These are phyloP conservation scores for Chlorokybus atmophyticus DNA, from an alignment of 139 green algal species.

Conservation along the genomic window DNA sequence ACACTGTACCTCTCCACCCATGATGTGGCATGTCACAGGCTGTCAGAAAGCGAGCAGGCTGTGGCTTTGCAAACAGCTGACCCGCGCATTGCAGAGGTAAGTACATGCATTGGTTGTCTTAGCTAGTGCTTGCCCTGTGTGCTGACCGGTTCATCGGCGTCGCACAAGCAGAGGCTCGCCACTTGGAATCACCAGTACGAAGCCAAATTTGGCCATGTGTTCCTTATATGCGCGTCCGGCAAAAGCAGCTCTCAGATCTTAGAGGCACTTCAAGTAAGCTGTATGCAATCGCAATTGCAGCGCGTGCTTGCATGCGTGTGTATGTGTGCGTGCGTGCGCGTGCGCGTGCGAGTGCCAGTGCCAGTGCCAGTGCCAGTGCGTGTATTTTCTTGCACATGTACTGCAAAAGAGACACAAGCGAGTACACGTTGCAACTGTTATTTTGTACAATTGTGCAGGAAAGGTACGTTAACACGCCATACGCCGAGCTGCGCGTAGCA, in stretches of 20 bases:
- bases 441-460: conserved; percentile 14
- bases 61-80: conserved; percentile 15
- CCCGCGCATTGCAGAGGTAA: conserved; percentile 8
- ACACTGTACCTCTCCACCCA: neutral
- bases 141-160: neutral
- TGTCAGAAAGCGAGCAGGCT: conserved; percentile 42
- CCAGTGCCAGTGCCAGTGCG: neutral
- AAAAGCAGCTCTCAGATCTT: conserved; percentile 47
- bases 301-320: neutral
- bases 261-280: conserved; percentile 3
- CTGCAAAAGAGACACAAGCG: neutral
- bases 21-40: conserved; percentile 3
- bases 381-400: neutral
- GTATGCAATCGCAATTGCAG: conserved; percentile 17
- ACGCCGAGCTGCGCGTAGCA: conserved; percentile 49
- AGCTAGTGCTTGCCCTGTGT: neutral
- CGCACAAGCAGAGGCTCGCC: conserved; percentile 28
- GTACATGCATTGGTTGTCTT: neutral
- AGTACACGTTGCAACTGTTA: neutral
- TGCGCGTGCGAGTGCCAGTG: neutral
- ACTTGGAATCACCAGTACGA: conserved; percentile 61
- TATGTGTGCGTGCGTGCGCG: neutral
- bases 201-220: conserved; percentile 78
- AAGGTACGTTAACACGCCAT: conserved; percentile 38
- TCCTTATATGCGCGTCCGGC: conserved; percentile 80